phyloP scores from a whole-genome alignment of 2,329 filamentous ascomycete species.

The Chaetomiaceae sp. region DNA sequence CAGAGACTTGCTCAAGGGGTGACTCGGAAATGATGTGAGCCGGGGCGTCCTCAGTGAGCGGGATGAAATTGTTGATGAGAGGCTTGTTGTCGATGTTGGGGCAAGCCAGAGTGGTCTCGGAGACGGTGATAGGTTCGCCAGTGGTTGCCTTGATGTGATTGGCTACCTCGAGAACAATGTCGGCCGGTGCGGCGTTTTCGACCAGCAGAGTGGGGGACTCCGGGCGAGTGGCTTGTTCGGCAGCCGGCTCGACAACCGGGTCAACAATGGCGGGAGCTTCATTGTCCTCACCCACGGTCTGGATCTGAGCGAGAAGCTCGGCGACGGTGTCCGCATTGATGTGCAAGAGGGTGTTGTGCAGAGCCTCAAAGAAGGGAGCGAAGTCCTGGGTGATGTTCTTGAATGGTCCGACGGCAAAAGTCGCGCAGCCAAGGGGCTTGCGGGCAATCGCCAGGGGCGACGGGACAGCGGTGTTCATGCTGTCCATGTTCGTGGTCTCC shows the following conservation, averaged over 20 bases:
- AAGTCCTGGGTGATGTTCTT: slow-evolving; percentile 5
- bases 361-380: neutral
- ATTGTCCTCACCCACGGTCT: neutral
- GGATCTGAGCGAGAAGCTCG: neutral
- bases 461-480: neutral
- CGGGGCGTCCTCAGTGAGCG: no score
- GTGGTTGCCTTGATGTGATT: neutral
- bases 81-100: neutral
- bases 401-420: neutral
- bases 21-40: neutral
- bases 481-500: slow-evolving; percentile 6
- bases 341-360: neutral
- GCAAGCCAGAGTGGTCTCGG: neutral
- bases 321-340: neutral
- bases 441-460: neutral
- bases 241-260: neutral
- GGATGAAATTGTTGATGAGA: neutral
- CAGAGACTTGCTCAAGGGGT: no score
- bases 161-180: neutral
- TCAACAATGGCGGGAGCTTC: neutral
- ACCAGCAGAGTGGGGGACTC: no score
- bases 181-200: no score
- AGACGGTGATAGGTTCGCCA: no score
- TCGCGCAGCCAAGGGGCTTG: neutral
- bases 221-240: no score